Conservation (phyloP, 495 filamentous ascomycete species). For the Gamarada debralockiae region DNA sequence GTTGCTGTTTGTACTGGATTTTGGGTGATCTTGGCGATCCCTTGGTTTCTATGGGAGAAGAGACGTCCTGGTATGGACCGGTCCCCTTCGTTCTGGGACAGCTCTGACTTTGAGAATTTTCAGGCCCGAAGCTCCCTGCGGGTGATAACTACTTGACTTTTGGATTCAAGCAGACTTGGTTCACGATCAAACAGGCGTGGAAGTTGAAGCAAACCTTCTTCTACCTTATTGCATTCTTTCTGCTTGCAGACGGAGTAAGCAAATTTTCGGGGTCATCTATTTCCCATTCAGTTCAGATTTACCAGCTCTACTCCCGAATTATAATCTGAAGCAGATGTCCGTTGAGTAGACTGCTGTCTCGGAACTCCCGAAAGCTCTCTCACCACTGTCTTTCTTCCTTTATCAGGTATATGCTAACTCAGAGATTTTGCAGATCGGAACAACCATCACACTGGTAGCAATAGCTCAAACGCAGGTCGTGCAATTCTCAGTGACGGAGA, state of each 20-base stretch:
- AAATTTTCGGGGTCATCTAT: too few species aligned
- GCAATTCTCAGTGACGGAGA: slow-evolving; percentile 19
- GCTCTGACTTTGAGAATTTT: too few species aligned
- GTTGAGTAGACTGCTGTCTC: too few species aligned
- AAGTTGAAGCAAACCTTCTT: slow-evolving; percentile 23
- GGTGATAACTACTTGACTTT: slow-evolving; percentile 25
- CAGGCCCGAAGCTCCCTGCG: slow-evolving; percentile 12
- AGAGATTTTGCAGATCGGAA: too few species aligned
- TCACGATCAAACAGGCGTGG: slow-evolving; percentile 17
- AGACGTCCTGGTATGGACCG: slow-evolving; percentile 23
- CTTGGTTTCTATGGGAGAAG: slow-evolving; percentile 26
- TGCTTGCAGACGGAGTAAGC: slow-evolving; percentile 23
- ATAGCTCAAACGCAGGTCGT: slow-evolving; percentile 25
- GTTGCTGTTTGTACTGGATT: slow-evolving; percentile 24
- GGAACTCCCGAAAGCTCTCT: too few species aligned
- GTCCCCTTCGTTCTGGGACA: too few species aligned
- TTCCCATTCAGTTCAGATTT: too few species aligned
- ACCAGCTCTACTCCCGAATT: too few species aligned
- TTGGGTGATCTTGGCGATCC: slow-evolving; percentile 23
- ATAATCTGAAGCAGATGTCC: too few species aligned
- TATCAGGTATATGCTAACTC: too few species aligned
- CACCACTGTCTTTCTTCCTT: too few species aligned
- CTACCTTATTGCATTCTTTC: slow-evolving; percentile 22
- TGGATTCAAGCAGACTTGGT: slow-evolving; percentile 23
- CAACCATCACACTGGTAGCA: slow-evolving; percentile 15